These are phyloP conservation scores for Conticribra guillardii DNA, from an alignment of 108 stramenopile species.

Conservation along the genomic window DNA sequence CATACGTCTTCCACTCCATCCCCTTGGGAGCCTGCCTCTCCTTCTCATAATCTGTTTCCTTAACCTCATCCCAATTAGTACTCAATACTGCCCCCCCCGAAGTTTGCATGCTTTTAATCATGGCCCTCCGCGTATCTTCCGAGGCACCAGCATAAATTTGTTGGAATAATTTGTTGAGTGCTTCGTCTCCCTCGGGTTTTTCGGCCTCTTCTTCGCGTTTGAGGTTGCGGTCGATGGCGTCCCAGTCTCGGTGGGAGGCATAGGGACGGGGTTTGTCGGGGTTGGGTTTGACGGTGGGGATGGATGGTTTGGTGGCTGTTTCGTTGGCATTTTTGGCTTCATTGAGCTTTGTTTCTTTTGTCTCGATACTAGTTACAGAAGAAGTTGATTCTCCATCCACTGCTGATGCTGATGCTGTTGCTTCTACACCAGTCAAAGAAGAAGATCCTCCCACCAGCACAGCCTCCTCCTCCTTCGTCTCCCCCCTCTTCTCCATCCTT, in stretches of 20 bases:
- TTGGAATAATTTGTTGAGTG: constrained; percentile 95
- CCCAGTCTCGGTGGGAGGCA: constrained; percentile 88
- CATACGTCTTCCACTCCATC: constrained; percentile 93
- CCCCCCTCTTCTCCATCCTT: constrained; percentile 16
- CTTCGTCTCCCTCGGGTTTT: constrained; percentile 96
- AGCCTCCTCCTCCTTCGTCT: neutral
- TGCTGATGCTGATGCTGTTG: too few relatives aligned
- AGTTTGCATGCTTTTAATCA: constrained; percentile 98
- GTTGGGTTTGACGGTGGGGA: constrained; percentile 3
- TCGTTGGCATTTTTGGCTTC: neutral
- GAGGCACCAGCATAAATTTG: constrained; percentile 92
- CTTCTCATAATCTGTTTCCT: constrained; percentile 96
- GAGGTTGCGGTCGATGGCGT: constrained; percentile 78
- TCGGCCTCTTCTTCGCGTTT: constrained; percentile 88
- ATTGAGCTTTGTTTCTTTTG: neutral
- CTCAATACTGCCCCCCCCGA: constrained; percentile 95
- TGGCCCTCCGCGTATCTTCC: constrained; percentile 93
- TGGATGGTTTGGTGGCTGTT: constrained; percentile 16
- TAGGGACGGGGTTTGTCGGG: constrained; percentile 61
- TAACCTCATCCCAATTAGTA: constrained; percentile 99
- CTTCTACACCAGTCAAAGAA: too few relatives aligned
- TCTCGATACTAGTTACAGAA: too few relatives aligned
- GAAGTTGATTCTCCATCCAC: too few relatives aligned
- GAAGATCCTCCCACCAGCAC: too few relatives aligned
- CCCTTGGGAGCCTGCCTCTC: constrained; percentile 95